Evolutionary conservation across 305 asterid genomes (phyloP).

Genomic region (Fraxinus baroniana): DNA sequence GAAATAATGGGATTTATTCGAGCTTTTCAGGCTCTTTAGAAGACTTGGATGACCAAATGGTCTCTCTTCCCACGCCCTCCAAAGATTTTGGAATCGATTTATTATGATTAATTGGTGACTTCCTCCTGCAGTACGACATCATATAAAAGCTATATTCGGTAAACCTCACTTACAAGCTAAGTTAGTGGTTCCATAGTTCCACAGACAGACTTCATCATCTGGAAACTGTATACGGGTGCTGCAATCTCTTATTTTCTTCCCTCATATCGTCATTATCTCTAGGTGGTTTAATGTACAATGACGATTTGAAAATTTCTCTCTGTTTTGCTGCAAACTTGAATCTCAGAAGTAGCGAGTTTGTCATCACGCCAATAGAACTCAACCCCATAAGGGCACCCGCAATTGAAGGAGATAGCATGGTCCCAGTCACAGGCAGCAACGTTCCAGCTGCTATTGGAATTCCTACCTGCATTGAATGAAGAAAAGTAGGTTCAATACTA

Average conservation of each 20-base stretch:
- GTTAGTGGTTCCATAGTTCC: constrained; percentile 14
- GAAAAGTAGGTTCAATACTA: neutral
- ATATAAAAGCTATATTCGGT: neutral
- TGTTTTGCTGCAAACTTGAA: constrained; percentile 52
- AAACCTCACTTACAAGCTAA: neutral
- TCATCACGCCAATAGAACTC: constrained; percentile 94
- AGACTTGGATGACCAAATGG: neutral
- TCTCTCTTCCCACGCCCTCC: constrained; percentile 8
- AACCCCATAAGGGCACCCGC: constrained; percentile 99
- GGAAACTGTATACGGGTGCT: constrained; percentile 36
- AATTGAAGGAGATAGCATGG: constrained; percentile 91
- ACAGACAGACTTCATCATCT: constrained; percentile 25
- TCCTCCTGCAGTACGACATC: neutral
- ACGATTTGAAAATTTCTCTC: constrained; percentile 34
- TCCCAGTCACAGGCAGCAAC: constrained; percentile 81
- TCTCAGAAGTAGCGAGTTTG: constrained; percentile 80
- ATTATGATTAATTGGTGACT: neutral
- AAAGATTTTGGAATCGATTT: neutral
- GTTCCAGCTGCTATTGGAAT: constrained; percentile 96
- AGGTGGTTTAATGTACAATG: constrained; percentile 33
- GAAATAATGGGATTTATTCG: neutral
- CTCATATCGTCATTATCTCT: constrained; percentile 24
- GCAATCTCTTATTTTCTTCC: constrained; percentile 29
- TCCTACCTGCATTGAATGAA: constrained; percentile 58
- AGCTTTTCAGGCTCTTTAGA: neutral